Evolutionary conservation across 1,284 basidiomycete species (phyloP).

Genomic region (Meripilus lineatus): DNA sequence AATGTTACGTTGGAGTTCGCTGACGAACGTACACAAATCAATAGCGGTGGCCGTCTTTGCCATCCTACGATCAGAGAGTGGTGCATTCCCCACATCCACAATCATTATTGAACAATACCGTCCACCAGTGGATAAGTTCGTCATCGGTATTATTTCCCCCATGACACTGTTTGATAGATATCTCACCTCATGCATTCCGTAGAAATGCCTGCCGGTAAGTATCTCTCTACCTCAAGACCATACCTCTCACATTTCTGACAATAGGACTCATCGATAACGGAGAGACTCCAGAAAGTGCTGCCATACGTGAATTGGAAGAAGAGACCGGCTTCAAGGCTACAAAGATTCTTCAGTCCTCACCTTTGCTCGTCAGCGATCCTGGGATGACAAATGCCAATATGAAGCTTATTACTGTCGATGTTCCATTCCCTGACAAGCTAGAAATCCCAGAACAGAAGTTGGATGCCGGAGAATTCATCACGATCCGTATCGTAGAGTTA

Average conservation of each 20-base stretch:
- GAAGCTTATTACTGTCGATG: constrained; percentile 66
- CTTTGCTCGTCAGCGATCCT: constrained; percentile 71
- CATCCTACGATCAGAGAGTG: constrained; percentile 67
- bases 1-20: background rate
- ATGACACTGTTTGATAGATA: background rate
- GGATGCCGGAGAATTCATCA: constrained; percentile 82
- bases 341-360: constrained; percentile 59
- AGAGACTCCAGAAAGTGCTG: constrained; percentile 73
- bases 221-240: background rate
- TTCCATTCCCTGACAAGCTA: constrained; percentile 55
- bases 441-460: constrained; percentile 60
- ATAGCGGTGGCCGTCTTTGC: constrained; percentile 81
- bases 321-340: constrained; percentile 84
- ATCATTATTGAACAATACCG: constrained; percentile 88
- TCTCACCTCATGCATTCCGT: constrained; percentile 5
- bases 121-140: constrained; percentile 70
- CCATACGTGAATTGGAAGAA: constrained; percentile 83
- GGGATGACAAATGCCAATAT: constrained; percentile 85
- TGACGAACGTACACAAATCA: background rate
- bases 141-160: constrained; percentile 51
- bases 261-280: constrained; percentile 78
- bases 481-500: constrained; percentile 67
- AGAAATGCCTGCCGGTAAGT: constrained; percentile 79
- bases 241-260: background rate
- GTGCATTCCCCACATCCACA: constrained; percentile 65